Conservation (phyloP, 352 stramenopile genomes). For the Phytophthora sojae region DNA sequence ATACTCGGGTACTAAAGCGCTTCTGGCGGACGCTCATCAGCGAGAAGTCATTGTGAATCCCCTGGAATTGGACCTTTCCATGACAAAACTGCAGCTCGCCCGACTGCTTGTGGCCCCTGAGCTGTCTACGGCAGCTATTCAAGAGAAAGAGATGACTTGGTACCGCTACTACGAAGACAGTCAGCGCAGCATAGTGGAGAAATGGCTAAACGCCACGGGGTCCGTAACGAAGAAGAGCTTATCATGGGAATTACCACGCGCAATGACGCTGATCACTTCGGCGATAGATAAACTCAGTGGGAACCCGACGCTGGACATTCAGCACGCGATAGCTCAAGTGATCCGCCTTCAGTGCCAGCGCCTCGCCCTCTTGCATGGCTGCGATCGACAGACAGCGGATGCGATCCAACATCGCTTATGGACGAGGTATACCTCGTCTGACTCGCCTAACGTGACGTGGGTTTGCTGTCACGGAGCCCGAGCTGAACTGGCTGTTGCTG, state of each 20-base stretch:
- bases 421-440: slow-evolving; percentile 54
- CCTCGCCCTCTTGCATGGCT: slow-evolving; percentile 48
- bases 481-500: slow-evolving; percentile 18
- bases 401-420: slow-evolving; percentile 45
- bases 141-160: slow-evolving; percentile 73
- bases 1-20: neutral
- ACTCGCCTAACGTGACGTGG: slow-evolving; percentile 52
- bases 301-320: slow-evolving; percentile 25
- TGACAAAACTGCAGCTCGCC: slow-evolving; percentile 49
- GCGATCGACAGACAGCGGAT: slow-evolving; percentile 26
- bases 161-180: slow-evolving; percentile 60
- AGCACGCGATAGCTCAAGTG: slow-evolving; percentile 32
- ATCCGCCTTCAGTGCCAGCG: slow-evolving; percentile 54
- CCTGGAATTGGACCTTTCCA: slow-evolving; percentile 35
- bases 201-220: slow-evolving; percentile 69
- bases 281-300: slow-evolving; percentile 26
- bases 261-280: slow-evolving; percentile 39
- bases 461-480: slow-evolving; percentile 48
- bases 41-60: slow-evolving; percentile 25
- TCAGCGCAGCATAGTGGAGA: slow-evolving; percentile 66
- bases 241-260: slow-evolving; percentile 35
- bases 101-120: slow-evolving; percentile 47
- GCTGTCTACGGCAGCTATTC: slow-evolving; percentile 33
- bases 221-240: slow-evolving; percentile 12
- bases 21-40: slow-evolving; percentile 8